phyloP scores from a whole-genome alignment of 129 eudicot genomes.

The Solidago caesia region DNA sequence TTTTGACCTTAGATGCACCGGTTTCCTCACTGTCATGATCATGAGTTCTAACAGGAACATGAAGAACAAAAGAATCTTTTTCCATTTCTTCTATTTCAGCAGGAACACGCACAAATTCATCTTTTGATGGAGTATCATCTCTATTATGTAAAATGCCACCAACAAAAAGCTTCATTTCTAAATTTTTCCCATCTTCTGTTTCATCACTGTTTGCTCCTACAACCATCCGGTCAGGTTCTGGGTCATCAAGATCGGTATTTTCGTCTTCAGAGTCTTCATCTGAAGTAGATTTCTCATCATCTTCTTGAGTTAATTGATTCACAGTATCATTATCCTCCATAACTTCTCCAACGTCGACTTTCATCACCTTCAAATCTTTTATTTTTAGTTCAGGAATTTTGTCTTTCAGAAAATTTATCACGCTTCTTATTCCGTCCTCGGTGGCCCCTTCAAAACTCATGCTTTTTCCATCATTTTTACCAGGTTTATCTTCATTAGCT shows the following conservation, averaged over 20 bases:
- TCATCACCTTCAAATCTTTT: conserved; percentile 71
- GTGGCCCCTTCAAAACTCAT: conserved; percentile 73
- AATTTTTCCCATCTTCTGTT: conserved; percentile 48
- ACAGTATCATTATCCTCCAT: conserved; percentile 46
- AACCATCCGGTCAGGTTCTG: conserved; percentile 29
- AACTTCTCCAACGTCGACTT: conserved; percentile 56
- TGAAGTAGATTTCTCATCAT: conserved; percentile 39
- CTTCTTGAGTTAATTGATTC: conserved; percentile 54
- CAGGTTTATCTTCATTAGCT: conserved; percentile 57
- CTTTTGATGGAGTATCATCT: conserved; percentile 70
- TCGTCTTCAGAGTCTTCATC: conserved; percentile 64
- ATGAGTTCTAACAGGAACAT: conserved; percentile 60
- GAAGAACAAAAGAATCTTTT: conserved; percentile 79
- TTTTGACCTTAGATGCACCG: conserved; percentile 47
- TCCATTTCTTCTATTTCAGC: conserved; percentile 77
- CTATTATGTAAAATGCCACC: conserved; percentile 85
- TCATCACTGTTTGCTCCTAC: conserved; percentile 46
- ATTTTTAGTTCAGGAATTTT: conserved; percentile 88
- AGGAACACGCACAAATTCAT: conserved; percentile 78
- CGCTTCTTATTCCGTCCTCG: conserved; percentile 82
- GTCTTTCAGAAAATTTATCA: conserved; percentile 85
- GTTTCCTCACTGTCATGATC: conserved; percentile 48
- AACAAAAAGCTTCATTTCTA: conserved; percentile 78
- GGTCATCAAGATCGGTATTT: conserved; percentile 38
- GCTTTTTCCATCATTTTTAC: conserved; percentile 63